phyloP scores from a whole-genome alignment of 2,329 filamentous ascomycete species.

The Fusarium transvaalense region DNA sequence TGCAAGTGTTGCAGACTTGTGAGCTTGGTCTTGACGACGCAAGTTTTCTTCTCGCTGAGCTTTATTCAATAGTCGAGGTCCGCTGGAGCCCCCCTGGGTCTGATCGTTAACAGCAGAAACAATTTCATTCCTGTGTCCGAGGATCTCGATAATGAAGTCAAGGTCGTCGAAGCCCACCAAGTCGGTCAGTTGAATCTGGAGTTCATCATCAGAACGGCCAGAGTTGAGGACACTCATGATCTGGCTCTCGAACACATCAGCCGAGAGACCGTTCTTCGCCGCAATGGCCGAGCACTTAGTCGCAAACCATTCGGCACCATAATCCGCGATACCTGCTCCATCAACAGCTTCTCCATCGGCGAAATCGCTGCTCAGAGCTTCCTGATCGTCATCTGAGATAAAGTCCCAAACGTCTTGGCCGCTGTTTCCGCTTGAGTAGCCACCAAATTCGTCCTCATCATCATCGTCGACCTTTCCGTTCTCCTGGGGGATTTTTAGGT shows the following conservation, averaged over 20 bases:
- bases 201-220: conserved; percentile 78
- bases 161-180: conserved; percentile 93
- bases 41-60: conserved; percentile 84
- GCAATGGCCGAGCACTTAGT: conserved; percentile 77
- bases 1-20: conserved; percentile 81
- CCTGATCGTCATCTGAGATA: conserved; percentile 80
- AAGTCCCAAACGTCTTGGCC: conserved; percentile 94
- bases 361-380: conserved; percentile 74
- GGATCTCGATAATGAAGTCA: conserved; percentile 92
- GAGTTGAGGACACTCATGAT: conserved; percentile 80
- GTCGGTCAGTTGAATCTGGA: conserved; percentile 92
- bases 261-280: conserved; percentile 73
- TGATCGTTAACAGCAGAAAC: conserved; percentile 59
- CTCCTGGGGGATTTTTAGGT: conserved; percentile 67
- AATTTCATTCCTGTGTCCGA: conserved; percentile 80
- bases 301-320: conserved; percentile 77
- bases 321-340: conserved; percentile 52
- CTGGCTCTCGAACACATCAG: conserved; percentile 80
- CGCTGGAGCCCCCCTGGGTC: conserved; percentile 52
- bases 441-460: conserved; percentile 73
- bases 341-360: conserved; percentile 60
- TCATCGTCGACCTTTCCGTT: conserved; percentile 58
- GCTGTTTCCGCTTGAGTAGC: conserved; percentile 68
- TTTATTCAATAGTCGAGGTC: conserved; percentile 74
- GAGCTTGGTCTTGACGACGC: conserved; percentile 79